A percentile compares a stretch with the other conserved stretches of the same genome.
These are phyloP conservation scores for Lagenidium giganteum DNA, from an alignment of 352 stramenopile genomes.

Conservation along the genomic window DNA sequence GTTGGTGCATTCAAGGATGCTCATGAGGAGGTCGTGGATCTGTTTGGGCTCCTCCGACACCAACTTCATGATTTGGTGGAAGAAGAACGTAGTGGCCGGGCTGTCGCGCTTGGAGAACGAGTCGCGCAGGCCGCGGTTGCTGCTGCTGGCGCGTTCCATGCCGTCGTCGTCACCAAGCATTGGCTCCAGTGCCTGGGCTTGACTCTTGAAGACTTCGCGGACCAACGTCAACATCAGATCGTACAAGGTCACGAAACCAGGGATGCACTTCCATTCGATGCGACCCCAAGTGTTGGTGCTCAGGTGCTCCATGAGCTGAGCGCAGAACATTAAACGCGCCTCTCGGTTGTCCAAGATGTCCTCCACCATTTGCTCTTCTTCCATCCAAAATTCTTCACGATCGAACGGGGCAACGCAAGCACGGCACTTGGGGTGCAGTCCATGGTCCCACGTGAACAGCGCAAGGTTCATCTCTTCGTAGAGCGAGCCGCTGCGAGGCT, in stretches of 20 bases:
- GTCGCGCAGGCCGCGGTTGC: conserved; percentile 11
- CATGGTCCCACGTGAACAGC: conserved; percentile 53
- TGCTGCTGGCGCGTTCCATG: conserved; percentile 18
- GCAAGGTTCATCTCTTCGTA: conserved; percentile 39
- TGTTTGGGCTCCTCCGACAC: conserved; percentile 38
- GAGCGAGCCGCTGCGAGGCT: conserved; percentile 27
- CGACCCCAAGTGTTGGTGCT: conserved; percentile 28
- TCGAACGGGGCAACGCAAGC: conserved; percentile 32
- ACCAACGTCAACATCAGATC: conserved; percentile 33
- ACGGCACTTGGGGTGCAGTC: conserved; percentile 45
- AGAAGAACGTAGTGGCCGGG: conserved; percentile 34
- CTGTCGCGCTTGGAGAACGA: conserved; percentile 35
- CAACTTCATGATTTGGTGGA: conserved; percentile 50
- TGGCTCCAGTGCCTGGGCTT: conserved; percentile 36
- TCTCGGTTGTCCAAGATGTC: conserved; percentile 32
- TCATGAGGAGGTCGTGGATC: conserved; percentile 56
- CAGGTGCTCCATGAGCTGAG: conserved; percentile 56
- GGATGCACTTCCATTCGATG: conserved; percentile 66
- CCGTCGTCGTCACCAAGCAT: conserved; percentile 27
- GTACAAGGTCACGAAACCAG: conserved; percentile 41
- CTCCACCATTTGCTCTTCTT: conserved; percentile 20
- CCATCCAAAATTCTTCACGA: conserved; percentile 39
- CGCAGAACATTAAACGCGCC: conserved; percentile 33
- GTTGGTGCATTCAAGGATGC: conserved; percentile 58
- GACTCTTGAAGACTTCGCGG: conserved; percentile 29